These are phyloP conservation scores for Beauveria caledonica DNA, from an alignment of 2,329 filamentous ascomycete species.

Conservation along the genomic window DNA sequence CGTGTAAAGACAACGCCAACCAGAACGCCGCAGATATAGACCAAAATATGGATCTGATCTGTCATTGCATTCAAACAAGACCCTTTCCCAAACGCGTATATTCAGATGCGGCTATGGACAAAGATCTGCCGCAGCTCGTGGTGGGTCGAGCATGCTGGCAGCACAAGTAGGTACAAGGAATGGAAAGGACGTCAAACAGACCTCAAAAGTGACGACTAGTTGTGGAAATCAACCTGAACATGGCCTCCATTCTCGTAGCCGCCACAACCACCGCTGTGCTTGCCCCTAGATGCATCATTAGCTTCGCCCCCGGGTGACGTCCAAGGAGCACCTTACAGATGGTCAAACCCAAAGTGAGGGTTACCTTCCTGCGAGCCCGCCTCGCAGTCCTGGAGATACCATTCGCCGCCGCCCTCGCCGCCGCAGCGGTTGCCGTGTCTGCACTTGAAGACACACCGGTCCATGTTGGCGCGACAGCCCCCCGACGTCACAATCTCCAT, in stretches of 20 bases:
- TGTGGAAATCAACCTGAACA: not conserved
- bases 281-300: slow-evolving; percentile 9
- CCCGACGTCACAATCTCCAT: slow-evolving; percentile 26
- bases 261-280: slow-evolving; percentile 22
- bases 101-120: not conserved
- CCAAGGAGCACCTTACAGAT: not conserved
- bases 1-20: too few relatives aligned
- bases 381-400: slow-evolving; percentile 29
- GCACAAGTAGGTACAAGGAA: not conserved
- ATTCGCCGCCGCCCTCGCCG: too few relatives aligned
- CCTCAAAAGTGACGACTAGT: not conserved
- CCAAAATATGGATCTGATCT: too few relatives aligned
- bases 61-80: too few relatives aligned
- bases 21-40: too few relatives aligned
- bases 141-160: not conserved
- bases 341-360: slow-evolving; percentile 16
- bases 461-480: slow-evolving; percentile 33
- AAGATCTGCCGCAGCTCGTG: not conserved
- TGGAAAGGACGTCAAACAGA: not conserved
- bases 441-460: slow-evolving; percentile 35
- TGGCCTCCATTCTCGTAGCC: slow-evolving; percentile 21
- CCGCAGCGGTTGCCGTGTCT: slow-evolving; percentile 26
- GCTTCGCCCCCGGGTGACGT: not conserved
- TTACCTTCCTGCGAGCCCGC: slow-evolving; percentile 19
- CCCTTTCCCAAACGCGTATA: too few relatives aligned